Evolutionary conservation across 2,329 filamentous ascomycete genomes (phyloP).

Genomic region (Furcasterigmium furcatum): DNA sequence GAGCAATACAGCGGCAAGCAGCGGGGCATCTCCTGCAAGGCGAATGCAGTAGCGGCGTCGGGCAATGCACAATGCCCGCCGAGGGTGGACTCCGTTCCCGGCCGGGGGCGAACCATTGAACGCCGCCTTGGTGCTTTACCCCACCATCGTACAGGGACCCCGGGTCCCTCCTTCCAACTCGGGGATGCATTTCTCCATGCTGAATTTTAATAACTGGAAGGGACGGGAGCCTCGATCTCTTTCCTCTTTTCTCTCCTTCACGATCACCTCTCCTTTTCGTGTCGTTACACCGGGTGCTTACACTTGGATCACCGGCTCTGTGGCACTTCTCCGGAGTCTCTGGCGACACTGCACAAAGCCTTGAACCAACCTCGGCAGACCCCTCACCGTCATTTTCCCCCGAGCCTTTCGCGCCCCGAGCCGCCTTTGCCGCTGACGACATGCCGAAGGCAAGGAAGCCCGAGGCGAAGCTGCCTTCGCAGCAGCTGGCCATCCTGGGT

Average conservation of each 20-base stretch:
- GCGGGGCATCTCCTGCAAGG: too few species aligned
- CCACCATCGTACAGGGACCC: background rate
- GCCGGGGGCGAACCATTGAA: too few species aligned
- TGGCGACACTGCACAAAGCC: too few species aligned
- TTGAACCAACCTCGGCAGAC: too few species aligned
- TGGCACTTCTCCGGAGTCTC: too few species aligned
- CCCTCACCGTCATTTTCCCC: too few species aligned
- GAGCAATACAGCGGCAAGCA: too few species aligned
- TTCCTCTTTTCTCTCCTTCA: background rate
- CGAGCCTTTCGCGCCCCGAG: background rate
- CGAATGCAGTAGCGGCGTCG: too few species aligned
- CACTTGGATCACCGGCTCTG: too few species aligned
- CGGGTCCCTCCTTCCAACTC: background rate
- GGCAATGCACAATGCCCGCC: background rate
- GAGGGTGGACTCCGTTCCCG: background rate
- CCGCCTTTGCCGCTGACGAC: slow-evolving; percentile 2
- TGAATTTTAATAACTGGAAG: background rate
- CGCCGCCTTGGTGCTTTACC: too few species aligned
- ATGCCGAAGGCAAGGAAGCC: slow-evolving; percentile 18
- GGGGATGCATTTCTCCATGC: background rate
- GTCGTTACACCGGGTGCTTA: too few species aligned
- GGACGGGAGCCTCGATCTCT: background rate
- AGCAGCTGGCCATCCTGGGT: slow-evolving; percentile 79
- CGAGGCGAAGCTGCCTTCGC: slow-evolving; percentile 65
- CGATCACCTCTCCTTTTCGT: background rate